Evolutionary conservation across 139 green algal species (phyloP).

Genomic region (Asterochloris sp.): DNA sequence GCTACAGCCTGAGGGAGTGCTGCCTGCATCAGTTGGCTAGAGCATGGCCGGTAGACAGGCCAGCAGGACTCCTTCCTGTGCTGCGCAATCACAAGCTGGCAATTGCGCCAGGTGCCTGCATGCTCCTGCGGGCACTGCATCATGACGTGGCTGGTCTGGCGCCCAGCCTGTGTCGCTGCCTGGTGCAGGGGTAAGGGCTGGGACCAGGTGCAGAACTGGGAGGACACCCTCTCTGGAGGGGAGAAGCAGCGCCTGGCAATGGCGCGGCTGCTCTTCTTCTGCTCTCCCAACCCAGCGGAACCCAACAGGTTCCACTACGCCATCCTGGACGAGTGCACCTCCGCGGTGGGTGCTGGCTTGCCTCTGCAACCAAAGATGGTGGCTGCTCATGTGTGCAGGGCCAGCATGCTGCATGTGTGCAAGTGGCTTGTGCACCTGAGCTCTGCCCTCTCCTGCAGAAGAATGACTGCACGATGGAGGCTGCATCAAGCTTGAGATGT

Average conservation of each 20-base stretch:
- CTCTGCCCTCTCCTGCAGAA: background rate
- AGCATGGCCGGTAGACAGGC: background rate
- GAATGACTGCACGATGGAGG: too few species aligned
- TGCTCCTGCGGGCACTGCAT: background rate
- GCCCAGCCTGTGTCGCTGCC: background rate
- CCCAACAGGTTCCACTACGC: slow-evolving; percentile 45
- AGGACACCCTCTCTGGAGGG: slow-evolving; percentile 78
- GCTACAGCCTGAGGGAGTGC: background rate
- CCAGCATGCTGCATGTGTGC: background rate
- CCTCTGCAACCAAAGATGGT: too few species aligned
- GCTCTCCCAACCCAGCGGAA: slow-evolving; percentile 27
- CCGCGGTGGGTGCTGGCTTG: slow-evolving; percentile 49
- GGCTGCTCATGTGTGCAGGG: too few species aligned
- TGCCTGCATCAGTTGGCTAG: background rate
- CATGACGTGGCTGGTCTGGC: background rate
- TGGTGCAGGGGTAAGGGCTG: slow-evolving; percentile 26
- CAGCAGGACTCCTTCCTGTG: background rate
- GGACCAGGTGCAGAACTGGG: slow-evolving; percentile 70
- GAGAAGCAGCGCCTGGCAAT: slow-evolving; percentile 93
- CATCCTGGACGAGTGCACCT: slow-evolving; percentile 91
- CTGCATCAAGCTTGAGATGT: too few species aligned
- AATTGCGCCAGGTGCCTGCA: background rate
- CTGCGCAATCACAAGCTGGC: too few species aligned
- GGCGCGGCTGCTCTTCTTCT: slow-evolving; percentile 87
- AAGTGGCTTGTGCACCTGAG: background rate